These are phyloP conservation scores for Dactylis glomerata DNA, from an alignment of 176 grass and related monocot species.

Conservation along the genomic window DNA sequence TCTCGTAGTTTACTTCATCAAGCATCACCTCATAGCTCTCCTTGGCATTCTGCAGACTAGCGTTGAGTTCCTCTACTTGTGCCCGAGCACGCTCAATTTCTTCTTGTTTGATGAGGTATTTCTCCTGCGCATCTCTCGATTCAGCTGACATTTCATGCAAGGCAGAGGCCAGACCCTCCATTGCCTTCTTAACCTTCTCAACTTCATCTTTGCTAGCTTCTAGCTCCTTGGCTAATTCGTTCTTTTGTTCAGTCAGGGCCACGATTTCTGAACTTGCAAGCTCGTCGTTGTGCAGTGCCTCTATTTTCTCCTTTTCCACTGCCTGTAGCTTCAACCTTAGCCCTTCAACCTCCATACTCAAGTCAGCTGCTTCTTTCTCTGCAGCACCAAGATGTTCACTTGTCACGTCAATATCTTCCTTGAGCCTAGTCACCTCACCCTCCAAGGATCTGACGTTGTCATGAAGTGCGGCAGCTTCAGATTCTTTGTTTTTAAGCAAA, in stretches of 20 bases:
- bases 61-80: slow-evolving; percentile 74
- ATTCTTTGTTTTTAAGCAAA: slow-evolving; percentile 61
- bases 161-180: slow-evolving; percentile 85
- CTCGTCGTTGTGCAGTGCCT: slow-evolving; percentile 40
- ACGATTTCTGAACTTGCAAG: slow-evolving; percentile 39
- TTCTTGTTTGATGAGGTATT: slow-evolving; percentile 58
- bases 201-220: slow-evolving; percentile 53
- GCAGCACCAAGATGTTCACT: slow-evolving; percentile 30
- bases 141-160: slow-evolving; percentile 83
- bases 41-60: slow-evolving; percentile 55
- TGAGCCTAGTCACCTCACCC: slow-evolving; percentile 52
- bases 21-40: slow-evolving; percentile 86
- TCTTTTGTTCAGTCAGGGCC: slow-evolving; percentile 54
- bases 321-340: slow-evolving; percentile 57
- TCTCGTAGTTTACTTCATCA: slow-evolving; percentile 86
- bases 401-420: slow-evolving; percentile 42
- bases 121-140: slow-evolving; percentile 69
- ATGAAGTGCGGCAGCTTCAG: slow-evolving; percentile 45
- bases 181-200: slow-evolving; percentile 85
- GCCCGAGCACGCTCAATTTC: slow-evolving; percentile 55
- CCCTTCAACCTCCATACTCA: slow-evolving; percentile 41
- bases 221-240: slow-evolving; percentile 54
- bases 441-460: slow-evolving; percentile 64
- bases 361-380: slow-evolving; percentile 53
- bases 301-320: slow-evolving; percentile 37